Evolutionary conservation across 495 filamentous ascomycete species (phyloP), one percentile per base, ranked within the genome.

Genomic region (Penicillium taxi): DNA sequence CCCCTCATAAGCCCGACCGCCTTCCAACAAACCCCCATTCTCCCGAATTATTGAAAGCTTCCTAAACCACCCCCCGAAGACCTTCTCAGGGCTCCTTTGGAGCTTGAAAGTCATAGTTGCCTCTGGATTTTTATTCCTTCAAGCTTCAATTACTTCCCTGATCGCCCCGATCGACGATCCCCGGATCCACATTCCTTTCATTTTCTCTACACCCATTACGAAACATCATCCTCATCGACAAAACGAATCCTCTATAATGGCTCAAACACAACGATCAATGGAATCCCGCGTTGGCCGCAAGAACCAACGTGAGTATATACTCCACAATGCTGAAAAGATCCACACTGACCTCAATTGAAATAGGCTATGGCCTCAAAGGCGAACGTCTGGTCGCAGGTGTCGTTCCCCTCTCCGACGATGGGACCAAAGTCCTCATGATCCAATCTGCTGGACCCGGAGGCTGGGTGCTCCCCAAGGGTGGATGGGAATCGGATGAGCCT

Each of bases 381-480:
- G 88, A 96, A 67, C 81, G 91, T 38, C 81, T 98, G 32, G 93
- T 98, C 41, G 89, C 91, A 27, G 91, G 91, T 41, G 80, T 96
- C 24, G 93, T 98, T 20, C 87, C 93, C 59, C 72, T 81, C 48
- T 84, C 77, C 53, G 42, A 62, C 42, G 81, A 85, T 59, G 82
- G 80, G 53, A 81, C 74, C 42, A 72, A 81, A 61, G 91, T 98
- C 35, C 72, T 98, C 51, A 72, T 98, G 58, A 93, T 96, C 50
- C 84, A 94, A 63, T 95, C 89, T 28, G 86, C 82, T 34, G 75
- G 85, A 35, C 84, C 88, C 44, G 77, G 75, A 39, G 86, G 85
- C 42, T 98, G 93, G 91, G 90, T 98, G 25, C 71, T 98, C 37
- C 91, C 91, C 36, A 98, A 98, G 59, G 91, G 91, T 48, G 91